These are phyloP conservation scores for Dactylellina leptospora DNA, from an alignment of 2,329 filamentous ascomycete species.

Conservation along the genomic window DNA sequence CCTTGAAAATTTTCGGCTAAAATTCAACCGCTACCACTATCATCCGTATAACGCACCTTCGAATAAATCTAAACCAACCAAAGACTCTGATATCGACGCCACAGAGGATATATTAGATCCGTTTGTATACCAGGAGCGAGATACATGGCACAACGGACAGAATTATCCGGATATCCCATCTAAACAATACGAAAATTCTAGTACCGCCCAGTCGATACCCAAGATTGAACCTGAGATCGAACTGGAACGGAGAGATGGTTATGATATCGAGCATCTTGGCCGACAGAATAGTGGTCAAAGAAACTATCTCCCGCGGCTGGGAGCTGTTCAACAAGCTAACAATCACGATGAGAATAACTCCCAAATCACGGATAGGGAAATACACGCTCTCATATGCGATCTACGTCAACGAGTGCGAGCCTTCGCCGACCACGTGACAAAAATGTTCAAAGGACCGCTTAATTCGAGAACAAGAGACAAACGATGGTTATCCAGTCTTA, in stretches of 20 bases:
- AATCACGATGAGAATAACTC: neutral
- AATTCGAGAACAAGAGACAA: no score
- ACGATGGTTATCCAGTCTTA: no score
- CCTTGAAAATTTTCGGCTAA: no score
- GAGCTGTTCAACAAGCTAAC: neutral
- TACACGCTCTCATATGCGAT: neutral
- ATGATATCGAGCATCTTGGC: neutral
- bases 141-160: neutral
- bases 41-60: no score
- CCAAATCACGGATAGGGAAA: neutral
- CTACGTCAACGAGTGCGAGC: neutral
- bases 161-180: neutral
- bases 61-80: no score
- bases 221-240: neutral
- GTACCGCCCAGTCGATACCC: neutral
- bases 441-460: neutral
- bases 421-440: neutral
- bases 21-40: no score
- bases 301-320: neutral
- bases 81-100: neutral
- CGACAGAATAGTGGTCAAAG: neutral
- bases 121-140: neutral
- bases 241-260: no score
- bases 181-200: neutral
- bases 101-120: neutral